These are phyloP conservation scores for Raphanus hybrid DNA, from an alignment of 441 rosid species.

Conservation along the genomic window DNA sequence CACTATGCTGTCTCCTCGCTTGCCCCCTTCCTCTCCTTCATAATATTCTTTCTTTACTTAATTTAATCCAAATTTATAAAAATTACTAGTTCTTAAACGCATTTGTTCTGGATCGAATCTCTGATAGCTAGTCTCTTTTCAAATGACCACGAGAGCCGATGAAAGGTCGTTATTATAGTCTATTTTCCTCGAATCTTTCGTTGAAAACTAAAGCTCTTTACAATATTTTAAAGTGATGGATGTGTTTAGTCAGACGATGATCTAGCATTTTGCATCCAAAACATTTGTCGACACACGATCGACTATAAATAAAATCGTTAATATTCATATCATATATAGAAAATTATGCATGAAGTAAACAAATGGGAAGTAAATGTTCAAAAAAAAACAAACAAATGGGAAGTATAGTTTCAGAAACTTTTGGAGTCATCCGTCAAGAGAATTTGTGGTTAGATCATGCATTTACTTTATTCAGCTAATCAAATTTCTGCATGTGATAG, in stretches of 20 bases:
- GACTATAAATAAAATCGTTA: neutral
- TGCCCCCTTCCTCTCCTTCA: slow-evolving; percentile 37
- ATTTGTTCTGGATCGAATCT: slow-evolving; percentile 29
- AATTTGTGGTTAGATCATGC: too few relatives aligned
- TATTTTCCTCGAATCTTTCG: slow-evolving; percentile 11
- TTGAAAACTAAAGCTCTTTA: neutral
- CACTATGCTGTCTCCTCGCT: slow-evolving; percentile 30
- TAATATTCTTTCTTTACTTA: slow-evolving; percentile 28
- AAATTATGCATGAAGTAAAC: too few relatives aligned
- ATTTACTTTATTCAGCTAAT: too few relatives aligned
- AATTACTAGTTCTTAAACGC: neutral
- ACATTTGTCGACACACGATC: slow-evolving; percentile 1
- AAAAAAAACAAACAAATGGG: too few relatives aligned
- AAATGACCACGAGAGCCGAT: slow-evolving; percentile 27
- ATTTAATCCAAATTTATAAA: neutral
- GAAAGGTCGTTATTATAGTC: slow-evolving; percentile 1
- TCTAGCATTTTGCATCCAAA: slow-evolving; percentile 10
- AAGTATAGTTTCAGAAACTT: neutral
- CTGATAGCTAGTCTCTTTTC: slow-evolving; percentile 7
- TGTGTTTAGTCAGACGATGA: slow-evolving; percentile 10
- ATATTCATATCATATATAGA: neutral
- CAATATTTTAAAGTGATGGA: neutral
- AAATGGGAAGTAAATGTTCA: neutral
- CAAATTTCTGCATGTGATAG: too few relatives aligned
- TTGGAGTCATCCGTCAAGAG: too few relatives aligned